A percentile compares a stretch with the other conserved stretches of the same genome.
phyloP scores from a whole-genome alignment of 2,329 filamentous ascomycete species.

The Talaromyces verruculosus region DNA sequence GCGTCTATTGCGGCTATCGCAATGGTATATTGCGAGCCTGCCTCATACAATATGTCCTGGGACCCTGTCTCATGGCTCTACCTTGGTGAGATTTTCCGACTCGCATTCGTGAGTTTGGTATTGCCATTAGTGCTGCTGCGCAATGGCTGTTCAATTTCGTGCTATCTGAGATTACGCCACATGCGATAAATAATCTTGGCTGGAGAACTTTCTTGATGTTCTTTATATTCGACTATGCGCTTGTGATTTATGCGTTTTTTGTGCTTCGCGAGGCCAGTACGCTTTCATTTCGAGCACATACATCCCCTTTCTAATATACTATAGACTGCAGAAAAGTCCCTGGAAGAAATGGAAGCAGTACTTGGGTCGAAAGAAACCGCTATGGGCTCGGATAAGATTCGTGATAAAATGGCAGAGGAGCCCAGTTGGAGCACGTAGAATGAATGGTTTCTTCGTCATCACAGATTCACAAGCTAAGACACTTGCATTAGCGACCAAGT shows the following conservation, averaged over 20 bases:
- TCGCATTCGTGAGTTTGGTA: conserved; percentile 27
- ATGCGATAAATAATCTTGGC: conserved; percentile 43
- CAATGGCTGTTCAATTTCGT: conserved; percentile 31
- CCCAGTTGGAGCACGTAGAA: background rate
- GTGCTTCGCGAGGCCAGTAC: conserved; percentile 7
- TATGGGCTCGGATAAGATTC: background rate
- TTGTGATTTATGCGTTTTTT: background rate
- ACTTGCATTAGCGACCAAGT: background rate
- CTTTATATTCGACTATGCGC: conserved; percentile 36
- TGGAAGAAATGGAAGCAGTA: conserved; percentile 7
- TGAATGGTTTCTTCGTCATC: background rate
- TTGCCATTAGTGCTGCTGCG: conserved; percentile 26
- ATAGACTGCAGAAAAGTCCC: conserved; percentile 1
- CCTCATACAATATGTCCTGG: conserved; percentile 28
- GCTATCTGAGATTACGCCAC: conserved; percentile 28
- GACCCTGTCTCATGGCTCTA: conserved; percentile 28
- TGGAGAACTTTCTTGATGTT: conserved; percentile 50
- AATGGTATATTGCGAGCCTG: conserved; percentile 43
- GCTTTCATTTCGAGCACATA: background rate
- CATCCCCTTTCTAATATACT: no score
- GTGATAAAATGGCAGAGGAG: background rate
- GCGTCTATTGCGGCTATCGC: conserved; percentile 48
- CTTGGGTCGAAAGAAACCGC: background rate
- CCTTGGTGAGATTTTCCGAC: conserved; percentile 25
- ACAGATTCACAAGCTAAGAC: background rate